phyloP scores from a whole-genome alignment of 306 rosid species.

The Leucaena leucocephala region DNA sequence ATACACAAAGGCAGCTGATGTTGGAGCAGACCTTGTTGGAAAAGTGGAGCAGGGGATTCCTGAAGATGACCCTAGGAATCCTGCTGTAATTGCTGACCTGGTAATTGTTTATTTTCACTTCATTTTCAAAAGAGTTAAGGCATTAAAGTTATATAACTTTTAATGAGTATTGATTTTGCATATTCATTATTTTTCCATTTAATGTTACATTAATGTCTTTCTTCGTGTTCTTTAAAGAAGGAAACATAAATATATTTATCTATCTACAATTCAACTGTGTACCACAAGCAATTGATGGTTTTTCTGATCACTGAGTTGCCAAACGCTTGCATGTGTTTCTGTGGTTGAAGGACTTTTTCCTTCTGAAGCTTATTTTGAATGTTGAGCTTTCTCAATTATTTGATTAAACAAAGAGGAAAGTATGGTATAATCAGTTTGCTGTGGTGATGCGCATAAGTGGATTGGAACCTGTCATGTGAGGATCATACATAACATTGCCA shows the following conservation, averaged over 20 bases:
- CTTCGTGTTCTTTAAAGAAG: background rate
- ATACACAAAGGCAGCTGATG: slow-evolving; percentile 97
- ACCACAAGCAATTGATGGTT: slow-evolving; percentile 17
- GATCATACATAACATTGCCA: background rate
- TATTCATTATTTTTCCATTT: slow-evolving; percentile 21
- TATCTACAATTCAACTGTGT: slow-evolving; percentile 5
- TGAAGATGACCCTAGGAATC: slow-evolving; percentile 98
- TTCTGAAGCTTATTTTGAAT: slow-evolving; percentile 17
- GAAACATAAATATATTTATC: background rate
- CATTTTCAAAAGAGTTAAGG: slow-evolving; percentile 16
- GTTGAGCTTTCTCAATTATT: slow-evolving; percentile 32
- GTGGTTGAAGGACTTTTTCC: slow-evolving; percentile 19
- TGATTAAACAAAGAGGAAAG: slow-evolving; percentile 14
- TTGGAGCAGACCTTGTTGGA: slow-evolving; percentile 99
- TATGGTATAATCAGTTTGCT: slow-evolving; percentile 4
- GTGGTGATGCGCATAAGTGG: slow-evolving; percentile 7
- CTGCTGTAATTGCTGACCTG: slow-evolving; percentile 99
- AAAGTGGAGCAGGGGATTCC: slow-evolving; percentile 99
- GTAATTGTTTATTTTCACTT: slow-evolving; percentile 51
- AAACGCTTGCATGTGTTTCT: slow-evolving; percentile 16
- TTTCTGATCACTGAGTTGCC: slow-evolving; percentile 27
- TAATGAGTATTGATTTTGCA: slow-evolving; percentile 18
- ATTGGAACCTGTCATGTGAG: background rate
- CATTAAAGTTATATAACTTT: slow-evolving; percentile 3
- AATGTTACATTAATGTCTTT: slow-evolving; percentile 27